Base-by-base conservation (phyloP, 2,329 filamentous ascomycete species). In the Penicillium sp. region DNA sequence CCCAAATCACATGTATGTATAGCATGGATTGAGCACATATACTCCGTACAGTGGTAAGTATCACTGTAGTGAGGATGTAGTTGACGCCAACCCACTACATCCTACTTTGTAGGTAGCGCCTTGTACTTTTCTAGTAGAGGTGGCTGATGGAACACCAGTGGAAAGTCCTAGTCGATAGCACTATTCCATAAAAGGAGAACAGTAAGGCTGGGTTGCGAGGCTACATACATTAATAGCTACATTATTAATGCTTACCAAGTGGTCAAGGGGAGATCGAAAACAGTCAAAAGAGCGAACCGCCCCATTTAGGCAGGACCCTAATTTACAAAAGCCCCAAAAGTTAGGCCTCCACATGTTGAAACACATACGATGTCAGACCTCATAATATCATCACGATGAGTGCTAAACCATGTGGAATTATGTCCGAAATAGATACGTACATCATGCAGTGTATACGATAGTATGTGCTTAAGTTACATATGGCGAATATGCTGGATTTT, bases 231-330 rank as follows among this genome's bases (percentile, higher is more conserved):
- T n/a, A n/a, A n/a, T 10, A 33, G 30, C 9, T 33, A 12, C 26
- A 54, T 53, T 56, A 49, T 50, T 56, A 58, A 53, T 60, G 53
- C 47, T 26, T 54, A 57, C 45, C 17, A 54, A 54, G 15, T 54
- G 24, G 51, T 42, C 9, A 26, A 54, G 22, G 15, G 37, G 38
- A 30, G 24, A 55, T 55, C 26, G 15, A 30, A 40, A 55, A 30
- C 13, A 22, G 49, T 57, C 58, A 40, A 64, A 45, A 35, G 47
- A 53, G 35, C 44, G 57, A 42, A 26, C 26, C 28, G 17, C 3
- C 65, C 62, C 19, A n/a, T 63, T 59, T 64, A 65, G 66, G 66
- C 61, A 68, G 55, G 65, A 59, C 30, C 6, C 24, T 49, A 66
- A 62, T 63, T 61, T 19, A 51, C n/a, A n/a, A n/a, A 62, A 58